Base-by-base conservation (phyloP, 169 alveolate species). In the Besnoitia besnoiti region DNA sequence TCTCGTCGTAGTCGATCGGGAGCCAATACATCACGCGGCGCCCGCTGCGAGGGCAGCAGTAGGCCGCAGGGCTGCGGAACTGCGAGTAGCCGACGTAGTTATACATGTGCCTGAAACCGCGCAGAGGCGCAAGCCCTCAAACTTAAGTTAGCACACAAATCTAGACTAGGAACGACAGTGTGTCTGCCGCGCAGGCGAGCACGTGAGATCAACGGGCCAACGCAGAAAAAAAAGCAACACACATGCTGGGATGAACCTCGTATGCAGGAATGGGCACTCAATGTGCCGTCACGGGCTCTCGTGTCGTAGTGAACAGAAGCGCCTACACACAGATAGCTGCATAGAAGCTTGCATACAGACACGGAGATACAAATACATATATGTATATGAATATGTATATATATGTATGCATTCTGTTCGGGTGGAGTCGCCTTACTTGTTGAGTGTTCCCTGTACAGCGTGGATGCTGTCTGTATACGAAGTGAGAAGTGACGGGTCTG, bases 401-500 rank as follows among this genome's bases (percentile, higher is more conserved):
- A 21, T n/a, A 42, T n/a, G 7, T 80, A 30, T 35, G 42, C 27
- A 75, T 75, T 14, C 76, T 19, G 19, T 21, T 14, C 85, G 47
- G 27, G 21, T 40, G 47, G 21, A 37, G 10, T 75, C 21, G 47
- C 30, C 90, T 44, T n/a, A 88, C 94, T 77, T 92, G 91, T 92
- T 90, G 49, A 92, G 94, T n/a, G 93, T 79, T 37, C 92, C 90
- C 73, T 88, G 94, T 33, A 92, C 87, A 42, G 94, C 94, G 62
- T 91, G 94, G 37, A 91, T 84, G 47, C 75, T 77, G 51, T 85
- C 91, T 51, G 59, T 90, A 87, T 94, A 94, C n/a, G 93, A 51
- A 19, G 95, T 90, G 67, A 94, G 82, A 39, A 94, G 93, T 30
- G 93, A 85, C 19, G 96, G 96, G 61, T 94, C 96, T 50, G 92